Percentiles rank a stretch among this genome's conserved stretches.
Evolutionary conservation across 805 yeast genomes (phyloP).

Genomic region (Metschnikowia similis): DNA sequence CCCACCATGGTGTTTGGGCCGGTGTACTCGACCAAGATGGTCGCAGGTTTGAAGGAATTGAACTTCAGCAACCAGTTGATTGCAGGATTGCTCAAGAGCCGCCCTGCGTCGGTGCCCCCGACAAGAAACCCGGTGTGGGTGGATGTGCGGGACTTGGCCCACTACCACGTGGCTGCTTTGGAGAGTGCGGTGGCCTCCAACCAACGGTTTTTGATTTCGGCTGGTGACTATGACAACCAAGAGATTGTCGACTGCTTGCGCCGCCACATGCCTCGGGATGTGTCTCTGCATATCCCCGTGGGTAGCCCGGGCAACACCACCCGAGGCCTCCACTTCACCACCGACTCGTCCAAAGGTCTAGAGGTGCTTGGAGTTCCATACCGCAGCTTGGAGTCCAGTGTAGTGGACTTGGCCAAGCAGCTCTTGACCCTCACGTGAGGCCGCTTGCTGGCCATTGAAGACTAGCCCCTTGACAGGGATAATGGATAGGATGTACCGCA

Average conservation of each 20-base stretch:
- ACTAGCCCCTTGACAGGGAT: too few species aligned
- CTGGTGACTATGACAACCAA: conserved; percentile 27
- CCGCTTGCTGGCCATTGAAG: too few species aligned
- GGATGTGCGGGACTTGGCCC: conserved; percentile 9
- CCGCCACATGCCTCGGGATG: conserved; percentile 5
- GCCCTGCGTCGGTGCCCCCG: background rate
- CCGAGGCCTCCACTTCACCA: conserved; percentile 21
- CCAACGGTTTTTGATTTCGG: conserved; percentile 21
- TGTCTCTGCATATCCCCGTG: background rate
- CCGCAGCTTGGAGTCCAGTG: conserved; percentile 3
- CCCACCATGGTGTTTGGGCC: conserved; percentile 11
- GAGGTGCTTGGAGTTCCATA: conserved; percentile 9
- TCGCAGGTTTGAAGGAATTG: conserved; percentile 3
- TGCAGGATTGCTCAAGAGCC: background rate
- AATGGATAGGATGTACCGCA: too few species aligned
- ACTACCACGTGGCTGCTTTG: conserved; percentile 4
- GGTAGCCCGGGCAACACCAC: conserved; percentile 20
- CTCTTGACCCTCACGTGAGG: background rate
- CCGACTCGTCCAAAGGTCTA: conserved; percentile 22
- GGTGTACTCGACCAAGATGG: conserved; percentile 1
- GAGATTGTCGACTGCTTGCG: conserved; percentile 22
- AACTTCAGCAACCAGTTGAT: conserved; percentile 7
- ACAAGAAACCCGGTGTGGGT: conserved; percentile 8
- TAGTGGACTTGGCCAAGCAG: conserved; percentile 3
- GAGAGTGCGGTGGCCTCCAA: conserved; percentile 15